phyloP scores from a whole-genome alignment of 441 rosid species.

The Populus hybrid region DNA sequence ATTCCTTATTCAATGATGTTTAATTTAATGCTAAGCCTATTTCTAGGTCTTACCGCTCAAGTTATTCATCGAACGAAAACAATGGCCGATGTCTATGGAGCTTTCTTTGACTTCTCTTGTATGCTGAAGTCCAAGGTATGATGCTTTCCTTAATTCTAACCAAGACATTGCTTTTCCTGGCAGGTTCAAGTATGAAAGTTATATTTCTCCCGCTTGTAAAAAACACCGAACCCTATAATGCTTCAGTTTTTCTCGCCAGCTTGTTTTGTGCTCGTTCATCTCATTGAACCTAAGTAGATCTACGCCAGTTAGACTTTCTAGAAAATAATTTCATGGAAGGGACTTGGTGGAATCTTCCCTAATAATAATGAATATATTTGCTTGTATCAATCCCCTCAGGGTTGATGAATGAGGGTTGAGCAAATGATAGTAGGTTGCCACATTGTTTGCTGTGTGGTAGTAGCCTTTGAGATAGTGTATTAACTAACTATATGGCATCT shows the following conservation, averaged over 20 bases:
- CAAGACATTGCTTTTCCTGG: not conserved
- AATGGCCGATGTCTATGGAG: conserved; percentile 91
- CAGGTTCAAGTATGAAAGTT: not conserved
- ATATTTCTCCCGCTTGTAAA: not conserved
- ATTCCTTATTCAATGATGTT: conserved; percentile 5
- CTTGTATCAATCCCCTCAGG: not conserved
- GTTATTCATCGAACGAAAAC: conserved; percentile 71
- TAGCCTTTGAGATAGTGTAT: not conserved
- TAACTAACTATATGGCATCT: not conserved
- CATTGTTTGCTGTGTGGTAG: not conserved
- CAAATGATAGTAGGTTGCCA: not conserved
- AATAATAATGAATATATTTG: not conserved
- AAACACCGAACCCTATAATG: not conserved
- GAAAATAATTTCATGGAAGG: not conserved
- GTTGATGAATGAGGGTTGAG: not conserved
- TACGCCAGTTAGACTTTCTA: not conserved
- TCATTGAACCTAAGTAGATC: not conserved
- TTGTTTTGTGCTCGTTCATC: not conserved
- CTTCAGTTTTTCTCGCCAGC: not conserved
- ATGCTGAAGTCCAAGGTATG: conserved; percentile 77
- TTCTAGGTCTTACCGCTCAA: conserved; percentile 87
- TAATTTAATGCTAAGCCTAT: not conserved
- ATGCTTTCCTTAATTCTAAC: not conserved
- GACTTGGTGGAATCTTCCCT: not conserved
- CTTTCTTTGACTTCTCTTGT: conserved; percentile 78